Evolutionary conservation across 129 eudicot species (phyloP).

Genomic region (Mikania micrantha): DNA sequence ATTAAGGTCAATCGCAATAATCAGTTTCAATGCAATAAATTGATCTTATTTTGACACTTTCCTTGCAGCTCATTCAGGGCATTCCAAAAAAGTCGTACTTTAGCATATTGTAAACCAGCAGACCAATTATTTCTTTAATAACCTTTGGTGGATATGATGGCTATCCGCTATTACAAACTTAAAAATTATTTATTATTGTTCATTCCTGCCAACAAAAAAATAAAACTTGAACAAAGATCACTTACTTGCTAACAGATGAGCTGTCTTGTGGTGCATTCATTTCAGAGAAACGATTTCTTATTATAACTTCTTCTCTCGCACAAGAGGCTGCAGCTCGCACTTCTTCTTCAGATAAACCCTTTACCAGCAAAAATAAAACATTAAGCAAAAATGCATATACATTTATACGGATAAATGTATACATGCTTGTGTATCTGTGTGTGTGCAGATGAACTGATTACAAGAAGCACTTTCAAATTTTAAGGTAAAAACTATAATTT

Average conservation of each 20-base stretch:
- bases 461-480: background rate
- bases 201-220: background rate
- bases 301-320: slow-evolving; percentile 92
- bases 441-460: background rate
- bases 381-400: background rate
- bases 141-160: background rate
- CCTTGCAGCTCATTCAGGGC: background rate
- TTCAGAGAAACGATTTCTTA: slow-evolving; percentile 94
- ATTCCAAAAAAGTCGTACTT: background rate
- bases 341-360: slow-evolving; percentile 99
- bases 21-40: background rate
- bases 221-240: background rate
- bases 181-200: background rate
- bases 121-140: background rate
- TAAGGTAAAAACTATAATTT: background rate
- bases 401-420: background rate
- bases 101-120: background rate
- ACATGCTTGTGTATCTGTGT: background rate
- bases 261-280: slow-evolving; percentile 96
- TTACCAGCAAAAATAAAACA: slow-evolving; percentile 16
- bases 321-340: slow-evolving; percentile 96
- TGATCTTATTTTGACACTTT: background rate
- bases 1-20: background rate
- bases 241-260: slow-evolving; percentile 91
- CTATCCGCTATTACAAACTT: background rate